Base-by-base conservation (phyloP, 1,284 basidiomycete genomes). In the Ustilago hordei region DNA sequence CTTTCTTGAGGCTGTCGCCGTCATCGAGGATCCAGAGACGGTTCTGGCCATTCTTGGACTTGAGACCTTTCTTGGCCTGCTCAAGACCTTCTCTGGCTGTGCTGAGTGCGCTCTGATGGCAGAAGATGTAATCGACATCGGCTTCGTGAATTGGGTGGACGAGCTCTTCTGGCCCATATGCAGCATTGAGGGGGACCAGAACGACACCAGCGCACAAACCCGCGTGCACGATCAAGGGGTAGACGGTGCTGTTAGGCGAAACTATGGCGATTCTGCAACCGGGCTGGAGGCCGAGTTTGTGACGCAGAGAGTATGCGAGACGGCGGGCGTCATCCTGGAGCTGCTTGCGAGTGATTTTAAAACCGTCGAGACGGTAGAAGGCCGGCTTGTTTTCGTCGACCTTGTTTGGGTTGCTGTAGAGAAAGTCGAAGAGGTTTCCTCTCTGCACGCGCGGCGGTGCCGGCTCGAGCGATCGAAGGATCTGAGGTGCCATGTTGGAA, bases 1-100 rank as follows among this genome's bases (percentile, higher is more conserved):
- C 60, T 17, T 39, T 60, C 70, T 70, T 78, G 43, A 78, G 61
- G 39, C 70, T 64, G 60, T 84, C 82, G n/a, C 67, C 69, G 47
- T 84, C 82, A 35, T 83, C 79, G 19, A 85, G 56, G n/a, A 84
- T 64, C 83, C 80, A 85, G 12, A 84, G 64, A 8, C 74, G 64
- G 54, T 69, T 64, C 43, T 79, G 64, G 7, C 78, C 80, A 48
- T 64, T 80, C n/a, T 60, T 66, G 3, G 60, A 54, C 61, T 73
- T 71, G 52, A 43, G 23, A 8, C 70, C 57, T 17, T 47, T 43
- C 28, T 79, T 76, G 9, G 80, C 78, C 5, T 65, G 63, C 45
- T 81, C 68, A 19, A 81, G 54, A 9, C 69, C 81, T 39, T 82
- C 63, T 11, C 75, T 60, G 3, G 81, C 83, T 12, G 56, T 75